Conservation (phyloP, 129 eudicot genomes). For the Tagetes patula region DNA sequence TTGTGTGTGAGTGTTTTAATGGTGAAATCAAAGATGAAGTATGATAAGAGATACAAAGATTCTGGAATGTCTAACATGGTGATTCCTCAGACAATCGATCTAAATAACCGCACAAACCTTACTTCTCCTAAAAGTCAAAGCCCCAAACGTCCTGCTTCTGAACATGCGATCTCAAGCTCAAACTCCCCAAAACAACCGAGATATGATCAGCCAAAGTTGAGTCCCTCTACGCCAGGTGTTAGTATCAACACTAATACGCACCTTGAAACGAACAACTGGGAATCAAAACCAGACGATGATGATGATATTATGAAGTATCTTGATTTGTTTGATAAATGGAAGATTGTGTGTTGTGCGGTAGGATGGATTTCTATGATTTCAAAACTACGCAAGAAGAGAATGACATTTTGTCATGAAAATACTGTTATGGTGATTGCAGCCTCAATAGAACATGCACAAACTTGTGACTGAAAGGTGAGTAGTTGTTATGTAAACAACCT, state of each 20-base stretch:
- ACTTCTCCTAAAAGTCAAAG: slow-evolving; percentile 28
- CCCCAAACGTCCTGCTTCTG: slow-evolving; percentile 34
- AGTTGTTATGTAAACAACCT: not conserved
- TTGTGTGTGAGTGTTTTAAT: too few species aligned
- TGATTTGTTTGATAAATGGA: slow-evolving; percentile 20
- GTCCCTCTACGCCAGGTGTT: slow-evolving; percentile 12
- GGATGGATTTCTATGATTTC: slow-evolving; percentile 27
- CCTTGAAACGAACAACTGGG: not conserved
- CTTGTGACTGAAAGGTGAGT: slow-evolving; percentile 1
- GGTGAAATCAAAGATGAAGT: too few species aligned
- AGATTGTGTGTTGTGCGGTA: slow-evolving; percentile 31
- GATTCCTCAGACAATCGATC: slow-evolving; percentile 18
- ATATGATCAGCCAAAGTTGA: slow-evolving; percentile 9
- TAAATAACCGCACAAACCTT: slow-evolving; percentile 13
- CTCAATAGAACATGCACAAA: not conserved
- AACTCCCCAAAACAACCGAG: slow-evolving; percentile 27
- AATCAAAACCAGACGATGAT: not conserved
- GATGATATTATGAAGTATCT: slow-evolving; percentile 19
- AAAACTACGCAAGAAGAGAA: slow-evolving; percentile 24
- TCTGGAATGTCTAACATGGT: too few species aligned
- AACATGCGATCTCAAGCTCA: slow-evolving; percentile 26
- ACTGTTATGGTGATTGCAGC: not conserved
- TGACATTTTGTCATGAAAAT: not conserved
- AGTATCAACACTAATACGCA: not conserved
- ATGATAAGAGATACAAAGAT: too few species aligned